Evolutionary conservation across 116 monocot species (phyloP), one percentile per base, ranked within the genome.

Genomic region (Zostera marina): DNA sequence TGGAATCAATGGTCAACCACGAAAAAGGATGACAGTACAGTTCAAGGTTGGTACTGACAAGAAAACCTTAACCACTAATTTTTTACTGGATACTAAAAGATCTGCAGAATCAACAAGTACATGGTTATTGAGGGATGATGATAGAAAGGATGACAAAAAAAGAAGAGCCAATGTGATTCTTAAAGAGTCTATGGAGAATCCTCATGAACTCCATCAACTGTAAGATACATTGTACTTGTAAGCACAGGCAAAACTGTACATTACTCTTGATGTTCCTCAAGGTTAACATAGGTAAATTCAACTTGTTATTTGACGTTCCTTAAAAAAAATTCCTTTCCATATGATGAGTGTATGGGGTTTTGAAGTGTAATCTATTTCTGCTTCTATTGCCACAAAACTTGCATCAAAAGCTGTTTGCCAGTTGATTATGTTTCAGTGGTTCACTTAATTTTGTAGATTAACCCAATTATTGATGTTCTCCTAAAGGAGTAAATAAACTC

Each of bases 71-170:
- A 63, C 61, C 7, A 41, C 63, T 39, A 66, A 74, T 42, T 66
- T 83, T 19, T 46, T 63, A 56, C 65, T 52, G 4, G 52, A 44
- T 13, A 47, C 66, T 58, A 25, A 45, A 47, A 65, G 68, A 43
- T 58, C 8, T 22, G 22, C 4, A 8, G 75, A 62, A 61, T 61
- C 53, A 10, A 80, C 66, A n/a, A n/a, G n/a, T 49, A 67, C 70
- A 14, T 71, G 54, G 74, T 62, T 75, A 43, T 58, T 88, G 58
- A 81, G 71, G 72, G 72, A 92, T 70, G 93, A 88, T 57, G 81
- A 88, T 57, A 79, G 79, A 53, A 94, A 68, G 62, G 86, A 98
- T 71, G 98, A 98, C 47, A 86, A 79, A 76, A 98, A 98, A 70
- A 42, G 86, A 58, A 80, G 90, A 72, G 90, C 80, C 22, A 82